Evolutionary conservation across 2,329 filamentous ascomycete species (phyloP).

Genomic region (Aspergillus terreus): DNA sequence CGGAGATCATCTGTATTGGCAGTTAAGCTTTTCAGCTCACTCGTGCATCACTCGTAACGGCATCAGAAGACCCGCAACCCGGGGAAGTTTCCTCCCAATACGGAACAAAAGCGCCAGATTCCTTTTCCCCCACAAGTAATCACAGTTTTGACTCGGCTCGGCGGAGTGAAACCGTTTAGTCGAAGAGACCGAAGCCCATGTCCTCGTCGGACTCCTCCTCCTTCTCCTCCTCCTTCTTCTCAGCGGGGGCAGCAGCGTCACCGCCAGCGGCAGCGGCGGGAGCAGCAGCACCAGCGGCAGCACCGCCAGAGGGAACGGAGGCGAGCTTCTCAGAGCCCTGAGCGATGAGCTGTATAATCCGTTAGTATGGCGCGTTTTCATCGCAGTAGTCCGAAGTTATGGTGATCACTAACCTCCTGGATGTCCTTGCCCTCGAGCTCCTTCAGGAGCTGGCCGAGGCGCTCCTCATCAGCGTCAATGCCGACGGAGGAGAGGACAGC

Average conservation of each 20-base stretch:
- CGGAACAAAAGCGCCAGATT: constrained; percentile 30
- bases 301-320: constrained; percentile 91
- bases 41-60: constrained; percentile 35
- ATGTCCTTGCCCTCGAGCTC: constrained; percentile 70
- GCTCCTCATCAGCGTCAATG: constrained; percentile 86
- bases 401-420: constrained; percentile 67
- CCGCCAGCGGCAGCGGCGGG: constrained; percentile 56
- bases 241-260: constrained; percentile 63
- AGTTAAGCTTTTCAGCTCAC: constrained; percentile 31
- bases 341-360: constrained; percentile 69
- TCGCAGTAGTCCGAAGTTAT: not conserved
- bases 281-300: constrained; percentile 49
- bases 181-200: constrained; percentile 73
- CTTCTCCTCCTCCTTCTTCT: constrained; percentile 69
- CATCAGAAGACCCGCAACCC: constrained; percentile 32
- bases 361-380: constrained; percentile 12
- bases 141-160: constrained; percentile 34
- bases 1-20: constrained; percentile 36
- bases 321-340: constrained; percentile 91
- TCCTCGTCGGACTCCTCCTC: constrained; percentile 71
- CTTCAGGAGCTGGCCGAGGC: constrained; percentile 78
- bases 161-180: constrained; percentile 41
- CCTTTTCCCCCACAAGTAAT: constrained; percentile 66
- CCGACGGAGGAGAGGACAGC: constrained; percentile 86
- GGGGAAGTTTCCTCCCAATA: constrained; percentile 26